Percentiles rank a stretch among this genome's conserved stretches.
phyloP scores from a whole-genome alignment of 2,329 filamentous ascomycete species.

The Exophiala aquamarina region DNA sequence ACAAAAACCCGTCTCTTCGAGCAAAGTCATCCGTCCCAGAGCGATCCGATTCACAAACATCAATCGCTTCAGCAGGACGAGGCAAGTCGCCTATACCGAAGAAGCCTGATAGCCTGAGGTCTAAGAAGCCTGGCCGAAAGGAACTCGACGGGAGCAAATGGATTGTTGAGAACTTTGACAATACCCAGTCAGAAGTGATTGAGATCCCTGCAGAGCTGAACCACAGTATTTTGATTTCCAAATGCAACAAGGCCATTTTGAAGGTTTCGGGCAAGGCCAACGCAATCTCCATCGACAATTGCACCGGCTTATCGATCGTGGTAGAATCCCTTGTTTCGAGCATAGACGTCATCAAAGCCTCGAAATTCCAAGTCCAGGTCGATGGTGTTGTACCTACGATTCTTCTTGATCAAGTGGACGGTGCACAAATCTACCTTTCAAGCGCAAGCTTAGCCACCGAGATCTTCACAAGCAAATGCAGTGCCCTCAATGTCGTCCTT shows the following conservation, averaged over 20 bases:
- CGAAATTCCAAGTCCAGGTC: slow-evolving; percentile 93
- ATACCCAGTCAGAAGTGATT: slow-evolving; percentile 65
- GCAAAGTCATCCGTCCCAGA: slow-evolving; percentile 68
- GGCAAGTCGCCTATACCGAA: slow-evolving; percentile 87
- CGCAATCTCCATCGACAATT: slow-evolving; percentile 94
- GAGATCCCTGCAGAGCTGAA: slow-evolving; percentile 78
- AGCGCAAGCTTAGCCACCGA: slow-evolving; percentile 76
- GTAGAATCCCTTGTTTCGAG: slow-evolving; percentile 87
- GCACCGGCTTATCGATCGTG: slow-evolving; percentile 76
- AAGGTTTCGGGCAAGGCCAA: slow-evolving; percentile 92
- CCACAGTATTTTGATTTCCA: slow-evolving; percentile 88
- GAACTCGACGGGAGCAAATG: slow-evolving; percentile 89
- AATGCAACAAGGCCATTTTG: slow-evolving; percentile 87
- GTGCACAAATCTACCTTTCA: slow-evolving; percentile 82
- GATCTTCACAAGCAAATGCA: slow-evolving; percentile 86
- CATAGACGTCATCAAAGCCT: slow-evolving; percentile 91
- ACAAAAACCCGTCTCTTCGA: slow-evolving; percentile 91
- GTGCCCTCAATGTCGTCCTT: slow-evolving; percentile 83
- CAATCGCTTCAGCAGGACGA: slow-evolving; percentile 52
- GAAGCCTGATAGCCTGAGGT: slow-evolving; percentile 80
- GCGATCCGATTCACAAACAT: slow-evolving; percentile 53
- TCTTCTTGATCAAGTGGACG: slow-evolving; percentile 89
- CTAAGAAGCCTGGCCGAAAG: slow-evolving; percentile 77
- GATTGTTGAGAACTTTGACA: slow-evolving; percentile 93
- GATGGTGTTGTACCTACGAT: slow-evolving; percentile 82